Evolutionary conservation across 2,329 filamentous ascomycete species (phyloP).

Genomic region (Xylaria sp.): DNA sequence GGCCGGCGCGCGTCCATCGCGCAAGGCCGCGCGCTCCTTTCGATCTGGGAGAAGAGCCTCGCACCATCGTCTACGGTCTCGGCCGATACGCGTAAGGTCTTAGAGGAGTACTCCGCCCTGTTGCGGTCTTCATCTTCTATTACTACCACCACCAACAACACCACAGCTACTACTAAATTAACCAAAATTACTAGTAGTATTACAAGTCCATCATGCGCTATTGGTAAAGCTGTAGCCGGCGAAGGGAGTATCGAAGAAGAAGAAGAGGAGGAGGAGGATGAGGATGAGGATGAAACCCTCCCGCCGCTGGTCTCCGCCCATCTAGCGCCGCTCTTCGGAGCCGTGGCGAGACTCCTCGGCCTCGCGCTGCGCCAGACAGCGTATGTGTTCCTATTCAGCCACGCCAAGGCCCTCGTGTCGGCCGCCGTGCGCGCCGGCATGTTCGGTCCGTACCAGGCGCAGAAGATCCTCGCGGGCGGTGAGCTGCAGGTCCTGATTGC

Average conservation of each 20-base stretch:
- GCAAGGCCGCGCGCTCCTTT: constrained; percentile 76
- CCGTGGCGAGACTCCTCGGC: constrained; percentile 65
- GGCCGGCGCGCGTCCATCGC: constrained; percentile 75
- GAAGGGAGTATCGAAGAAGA: background rate
- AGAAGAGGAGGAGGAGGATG: constrained; percentile 1
- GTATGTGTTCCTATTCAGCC: constrained; percentile 77
- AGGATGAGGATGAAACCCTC: constrained; percentile 40
- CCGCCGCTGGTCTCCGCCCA: constrained; percentile 63
- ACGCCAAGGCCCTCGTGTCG: constrained; percentile 76
- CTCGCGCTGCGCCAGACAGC: constrained; percentile 67
- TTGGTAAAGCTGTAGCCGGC: constrained; percentile 1
- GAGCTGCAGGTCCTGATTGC: constrained; percentile 64
- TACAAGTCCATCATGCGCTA: background rate
- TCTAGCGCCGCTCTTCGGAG: constrained; percentile 73
- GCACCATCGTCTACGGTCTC: constrained; percentile 41
- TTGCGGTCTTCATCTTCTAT: constrained; percentile 19
- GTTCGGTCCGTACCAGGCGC: constrained; percentile 81
- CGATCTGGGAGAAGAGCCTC: constrained; percentile 78
- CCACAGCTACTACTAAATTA: too few relatives aligned
- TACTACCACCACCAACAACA: background rate
- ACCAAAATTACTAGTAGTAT: too few relatives aligned
- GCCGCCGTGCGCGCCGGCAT: constrained; percentile 79
- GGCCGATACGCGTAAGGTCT: constrained; percentile 17
- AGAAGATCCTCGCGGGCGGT: constrained; percentile 69
- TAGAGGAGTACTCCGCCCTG: constrained; percentile 30